Base-by-base conservation (phyloP, 2,329 filamentous ascomycete species). In the Talaromyces funiculosus region DNA sequence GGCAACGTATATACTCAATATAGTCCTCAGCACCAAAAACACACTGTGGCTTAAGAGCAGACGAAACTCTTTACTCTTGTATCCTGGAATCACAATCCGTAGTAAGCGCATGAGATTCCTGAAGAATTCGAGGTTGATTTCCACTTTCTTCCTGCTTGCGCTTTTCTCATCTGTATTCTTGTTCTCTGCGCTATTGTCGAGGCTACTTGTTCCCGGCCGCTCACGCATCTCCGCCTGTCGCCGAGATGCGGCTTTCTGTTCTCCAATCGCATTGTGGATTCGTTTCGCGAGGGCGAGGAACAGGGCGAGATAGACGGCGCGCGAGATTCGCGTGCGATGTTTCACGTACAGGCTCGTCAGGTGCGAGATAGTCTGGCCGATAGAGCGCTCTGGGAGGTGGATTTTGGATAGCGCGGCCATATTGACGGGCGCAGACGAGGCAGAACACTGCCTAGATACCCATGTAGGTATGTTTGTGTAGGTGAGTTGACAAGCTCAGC, bases 1-100 rank as follows among this genome's bases (percentile, higher is more conserved):
- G 1, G 94, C 94, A 22, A 99, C 94, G 75, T 96, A 96, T 68
- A 99, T 75, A 76, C 92, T 97, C 68, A 99, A 92, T 70, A 99
- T 78, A 1, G 94, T 97, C 68, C 94, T 81, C 62, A 97, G 75
- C 20, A 99, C 89, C 66, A 99, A 78, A 73, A 99, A 99, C 68
- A 97, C 86, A 71, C 89, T 96, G 73, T 99, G 94, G 76, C 90
- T 95, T 67, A 93, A 82, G 61, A 99, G 79, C 67, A 99, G 78
- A 64, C 92, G 80, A 33, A 93, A 81, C 80, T 99, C 94, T 73
- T 92, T 92, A 75, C 89, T 96, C 71, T 84, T 84, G 88, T 90
- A 95, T 51, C 92, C 89, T 0, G 94, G 94, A 64, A 99, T 87
- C 53, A 95, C 92, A 70, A 99, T 96, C 73, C 82, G 86, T 66